Evolutionary conservation across 2,329 filamentous ascomycete genomes (phyloP), one percentile per base, ranked within the genome.

Genomic region (Capronia americana): DNA sequence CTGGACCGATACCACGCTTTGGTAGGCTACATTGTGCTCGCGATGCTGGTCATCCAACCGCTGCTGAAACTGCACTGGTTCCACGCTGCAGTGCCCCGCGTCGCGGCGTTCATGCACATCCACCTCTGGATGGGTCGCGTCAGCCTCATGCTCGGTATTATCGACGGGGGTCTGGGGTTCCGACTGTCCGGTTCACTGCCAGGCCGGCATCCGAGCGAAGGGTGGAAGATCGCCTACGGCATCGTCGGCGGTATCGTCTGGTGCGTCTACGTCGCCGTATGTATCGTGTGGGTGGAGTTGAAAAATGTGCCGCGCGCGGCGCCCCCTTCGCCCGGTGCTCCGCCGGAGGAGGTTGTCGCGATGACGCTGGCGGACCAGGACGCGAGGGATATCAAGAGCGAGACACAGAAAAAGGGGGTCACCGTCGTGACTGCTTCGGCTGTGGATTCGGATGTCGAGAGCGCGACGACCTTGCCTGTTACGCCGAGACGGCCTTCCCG

Each of bases 91-190:
- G 77, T 79, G 17, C 76, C 78, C 2, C 73, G 73, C 14, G 58
- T 69, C 30, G 61, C 63, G 8, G 69, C 71, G 53, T 66, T 71
- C 10, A 66, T 56, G 17, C 61, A 70, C 48, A 48, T 75, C 2
- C 85, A 87, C 70, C 76, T 86, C 55, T 87, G 85, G 85, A 71
- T 85, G 20, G 85, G 85, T 23, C 79, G 85, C 2, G 68, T 77
- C 38, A 76, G 82, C 32, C 79, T 87, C 10, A 77, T 80, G 0
- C 75, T 86, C 0, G 85, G 84, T 3, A 83, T 86, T 62, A 78
- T 87, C 72, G 87, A 87, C 71, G 85, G 83, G 14, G 85, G 84
- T 0, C 73, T 87, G 1, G 85, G 85, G 0, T 79, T 87, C 46
- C 63, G 63, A 44, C 57, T 66, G 10, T 65, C 68, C 2, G 57